These are phyloP conservation scores for Dryas integrifolia DNA, from an alignment of 331 rosid genomes.

Conservation along the genomic window DNA sequence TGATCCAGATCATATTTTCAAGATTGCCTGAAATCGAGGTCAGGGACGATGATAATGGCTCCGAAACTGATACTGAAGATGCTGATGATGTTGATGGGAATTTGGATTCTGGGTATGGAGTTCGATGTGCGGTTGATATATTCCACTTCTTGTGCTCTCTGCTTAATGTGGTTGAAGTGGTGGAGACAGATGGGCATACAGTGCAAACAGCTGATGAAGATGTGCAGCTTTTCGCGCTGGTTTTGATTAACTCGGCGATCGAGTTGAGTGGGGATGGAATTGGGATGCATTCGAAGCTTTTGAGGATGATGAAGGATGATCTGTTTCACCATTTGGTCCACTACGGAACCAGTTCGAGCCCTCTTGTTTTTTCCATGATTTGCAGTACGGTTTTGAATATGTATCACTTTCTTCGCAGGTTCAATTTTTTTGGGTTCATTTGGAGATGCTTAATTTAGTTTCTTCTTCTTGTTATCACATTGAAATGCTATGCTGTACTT, in stretches of 20 bases:
- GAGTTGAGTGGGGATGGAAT: slow-evolving; percentile 80
- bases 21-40: slow-evolving; percentile 56
- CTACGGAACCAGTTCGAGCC: slow-evolving; percentile 65
- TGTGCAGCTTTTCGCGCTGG: slow-evolving; percentile 69
- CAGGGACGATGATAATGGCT: slow-evolving; percentile 29
- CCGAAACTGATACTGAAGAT: slow-evolving; percentile 52
- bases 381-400: slow-evolving; percentile 83
- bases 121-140: slow-evolving; percentile 67
- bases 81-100: slow-evolving; percentile 28
- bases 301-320: slow-evolving; percentile 89
- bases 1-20: slow-evolving; percentile 60
- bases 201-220: slow-evolving; percentile 65
- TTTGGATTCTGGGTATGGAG: slow-evolving; percentile 55
- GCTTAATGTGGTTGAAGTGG: slow-evolving; percentile 63
- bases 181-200: slow-evolving; percentile 55
- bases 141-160: slow-evolving; percentile 82
- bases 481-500: background rate
- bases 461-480: background rate
- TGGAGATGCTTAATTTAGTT: background rate
- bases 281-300: slow-evolving; percentile 63
- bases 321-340: slow-evolving; percentile 86
- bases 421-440: slow-evolving; percentile 1
- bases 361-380: slow-evolving; percentile 85
- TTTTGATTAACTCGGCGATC: slow-evolving; percentile 73
- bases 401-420: slow-evolving; percentile 86